Conservation (phyloP, 441 rosid species). For the Erodium texanum region DNA sequence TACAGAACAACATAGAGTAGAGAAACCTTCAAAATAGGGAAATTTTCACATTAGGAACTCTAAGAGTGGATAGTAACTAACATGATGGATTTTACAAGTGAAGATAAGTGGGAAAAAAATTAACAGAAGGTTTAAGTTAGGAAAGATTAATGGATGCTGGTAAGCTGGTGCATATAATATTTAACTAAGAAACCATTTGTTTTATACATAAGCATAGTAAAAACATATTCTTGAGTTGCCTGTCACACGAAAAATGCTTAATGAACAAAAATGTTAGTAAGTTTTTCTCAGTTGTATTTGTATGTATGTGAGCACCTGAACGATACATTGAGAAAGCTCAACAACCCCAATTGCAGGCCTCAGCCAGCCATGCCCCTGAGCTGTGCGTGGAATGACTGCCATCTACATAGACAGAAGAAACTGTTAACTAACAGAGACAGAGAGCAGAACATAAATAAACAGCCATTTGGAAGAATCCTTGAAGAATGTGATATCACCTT, state of each 20-base stretch:
- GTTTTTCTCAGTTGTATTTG: not conserved
- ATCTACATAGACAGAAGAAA: conserved; percentile 41
- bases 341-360: conserved; percentile 91
- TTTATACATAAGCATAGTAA: not conserved
- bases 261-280: not conserved
- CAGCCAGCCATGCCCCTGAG: conserved; percentile 96
- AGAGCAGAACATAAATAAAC: conserved; percentile 8
- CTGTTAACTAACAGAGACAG: conserved; percentile 8
- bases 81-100: conserved; percentile 4
- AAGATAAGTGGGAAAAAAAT: not conserved
- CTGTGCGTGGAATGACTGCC: conserved; percentile 82
- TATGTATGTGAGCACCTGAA: conserved; percentile 50
- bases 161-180: not conserved
- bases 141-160: not conserved
- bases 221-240: no score
- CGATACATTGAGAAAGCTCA: conserved; percentile 90
- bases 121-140: not conserved
- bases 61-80: not conserved
- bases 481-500: conserved; percentile 41
- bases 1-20: not conserved
- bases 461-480: not conserved
- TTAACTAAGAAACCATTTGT: not conserved
- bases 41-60: not conserved
- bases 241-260: not conserved
- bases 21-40: not conserved